These are phyloP conservation scores for Neoscytalidium dimidiatum DNA, from an alignment of 2,329 filamentous ascomycete genomes.

Conservation along the genomic window DNA sequence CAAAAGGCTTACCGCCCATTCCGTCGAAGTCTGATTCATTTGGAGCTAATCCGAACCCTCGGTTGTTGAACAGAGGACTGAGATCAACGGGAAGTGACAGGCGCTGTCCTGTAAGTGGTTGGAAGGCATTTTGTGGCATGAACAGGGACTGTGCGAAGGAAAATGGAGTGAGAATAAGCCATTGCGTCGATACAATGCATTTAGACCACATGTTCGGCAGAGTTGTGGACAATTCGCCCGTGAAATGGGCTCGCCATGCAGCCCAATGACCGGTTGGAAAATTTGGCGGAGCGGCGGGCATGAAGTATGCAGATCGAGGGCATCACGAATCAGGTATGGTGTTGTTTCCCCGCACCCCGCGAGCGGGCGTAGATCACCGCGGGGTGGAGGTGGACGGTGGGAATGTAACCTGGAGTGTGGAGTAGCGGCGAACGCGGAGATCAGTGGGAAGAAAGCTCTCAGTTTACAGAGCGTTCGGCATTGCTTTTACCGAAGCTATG, in stretches of 20 bases:
- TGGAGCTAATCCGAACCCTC: slow-evolving; percentile 21
- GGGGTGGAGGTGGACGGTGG: neutral
- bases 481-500: neutral
- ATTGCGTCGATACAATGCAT: neutral
- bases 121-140: slow-evolving; percentile 24
- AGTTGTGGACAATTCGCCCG: neutral
- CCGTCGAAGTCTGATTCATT: slow-evolving; percentile 23
- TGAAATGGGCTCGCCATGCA: neutral
- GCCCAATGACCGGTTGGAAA: neutral
- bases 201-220: neutral
- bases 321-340: neutral
- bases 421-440: neutral
- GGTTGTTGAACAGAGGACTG: slow-evolving; percentile 18
- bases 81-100: slow-evolving; percentile 20
- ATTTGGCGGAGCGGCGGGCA: neutral
- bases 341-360: neutral
- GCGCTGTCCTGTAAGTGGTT: slow-evolving; percentile 19
- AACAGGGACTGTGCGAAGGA: slow-evolving; percentile 21
- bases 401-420: neutral
- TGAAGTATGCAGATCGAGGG: neutral
- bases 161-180: neutral
- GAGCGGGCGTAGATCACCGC: neutral
- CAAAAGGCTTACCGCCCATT: neutral
- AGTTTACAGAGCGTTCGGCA: neutral
- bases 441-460: neutral